A percentile compares a stretch with the other conserved stretches of the same genome.
These are phyloP conservation scores for Brasilioporus rufonigricans DNA, from an alignment of 768 basidiomycete genomes.

Conservation along the genomic window DNA sequence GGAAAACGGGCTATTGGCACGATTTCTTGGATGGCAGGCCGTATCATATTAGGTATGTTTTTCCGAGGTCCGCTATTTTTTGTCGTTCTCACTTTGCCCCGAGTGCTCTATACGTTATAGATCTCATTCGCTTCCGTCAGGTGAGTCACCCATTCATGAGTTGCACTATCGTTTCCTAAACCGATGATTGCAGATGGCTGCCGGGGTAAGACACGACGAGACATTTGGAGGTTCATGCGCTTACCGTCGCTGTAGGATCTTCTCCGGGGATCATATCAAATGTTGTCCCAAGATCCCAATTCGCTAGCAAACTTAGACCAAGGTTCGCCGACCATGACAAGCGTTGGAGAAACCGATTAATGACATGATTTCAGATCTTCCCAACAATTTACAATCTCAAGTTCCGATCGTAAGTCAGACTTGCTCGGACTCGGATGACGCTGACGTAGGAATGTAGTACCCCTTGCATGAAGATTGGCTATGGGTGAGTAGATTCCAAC, in stretches of 20 bases:
- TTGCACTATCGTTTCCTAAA: neutral
- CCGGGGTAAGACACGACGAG: conserved; percentile 43
- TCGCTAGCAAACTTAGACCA: conserved; percentile 95
- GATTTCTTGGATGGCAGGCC: conserved; percentile 80
- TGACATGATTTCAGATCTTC: conserved; percentile 61
- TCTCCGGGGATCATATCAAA: conserved; percentile 88
- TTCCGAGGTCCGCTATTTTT: neutral
- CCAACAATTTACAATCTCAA: conserved; percentile 89
- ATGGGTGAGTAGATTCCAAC: conserved; percentile 60
- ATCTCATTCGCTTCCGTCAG: conserved; percentile 92
- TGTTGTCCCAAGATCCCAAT: conserved; percentile 89
- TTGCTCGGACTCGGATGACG: neutral
- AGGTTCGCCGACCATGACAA: conserved; percentile 42
- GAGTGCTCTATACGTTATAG: conserved; percentile 94
- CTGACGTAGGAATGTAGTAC: conserved; percentile 51
- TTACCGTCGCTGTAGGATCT: conserved; percentile 56
- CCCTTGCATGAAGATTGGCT: conserved; percentile 93
- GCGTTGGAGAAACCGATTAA: neutral
- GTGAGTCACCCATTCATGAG: conserved; percentile 34
- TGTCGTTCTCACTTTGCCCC: conserved; percentile 7
- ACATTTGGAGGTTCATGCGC: neutral
- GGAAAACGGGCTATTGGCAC: conserved; percentile 97
- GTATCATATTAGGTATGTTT: conserved; percentile 89
- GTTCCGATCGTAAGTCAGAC: conserved; percentile 88
- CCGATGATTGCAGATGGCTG: conserved; percentile 42